Percentiles rank a stretch among this genome's conserved stretches.
Conservation (phyloP, 768 basidiomycete species). For the Sporobolomyces pararoseus region DNA sequence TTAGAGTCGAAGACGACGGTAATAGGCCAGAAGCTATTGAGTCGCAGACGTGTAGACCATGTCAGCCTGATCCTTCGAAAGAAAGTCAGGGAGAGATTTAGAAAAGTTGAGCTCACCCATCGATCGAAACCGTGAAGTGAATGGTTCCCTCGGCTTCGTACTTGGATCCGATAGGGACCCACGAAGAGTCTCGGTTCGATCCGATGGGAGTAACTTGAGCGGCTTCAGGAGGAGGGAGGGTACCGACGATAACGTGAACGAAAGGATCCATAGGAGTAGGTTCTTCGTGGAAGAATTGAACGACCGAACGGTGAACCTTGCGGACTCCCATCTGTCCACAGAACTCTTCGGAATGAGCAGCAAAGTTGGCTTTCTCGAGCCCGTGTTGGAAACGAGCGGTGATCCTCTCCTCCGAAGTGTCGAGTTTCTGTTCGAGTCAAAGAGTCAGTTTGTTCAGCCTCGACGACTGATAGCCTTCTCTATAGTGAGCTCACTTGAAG, state of each 20-base stretch:
- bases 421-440: constrained; percentile 35
- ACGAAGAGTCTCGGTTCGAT: not conserved
- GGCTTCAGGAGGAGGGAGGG: constrained; percentile 23
- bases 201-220: constrained; percentile 17
- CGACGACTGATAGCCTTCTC: not conserved
- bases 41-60: not conserved
- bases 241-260: constrained; percentile 37
- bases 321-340: constrained; percentile 29
- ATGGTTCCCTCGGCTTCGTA: constrained; percentile 28
- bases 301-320: constrained; percentile 38
- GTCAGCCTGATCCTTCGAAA: not conserved
- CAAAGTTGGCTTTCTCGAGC: constrained; percentile 35
- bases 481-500: too few relatives aligned
- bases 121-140: constrained; percentile 31
- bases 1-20: constrained; percentile 40
- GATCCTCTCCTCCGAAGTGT: constrained; percentile 31
- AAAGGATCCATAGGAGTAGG: constrained; percentile 35
- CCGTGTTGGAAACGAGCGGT: constrained; percentile 40
- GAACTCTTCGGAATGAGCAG: constrained; percentile 37
- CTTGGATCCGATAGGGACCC: constrained; percentile 9
- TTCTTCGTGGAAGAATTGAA: constrained; percentile 41
- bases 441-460: too few relatives aligned
- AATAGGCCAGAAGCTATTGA: constrained; percentile 35
- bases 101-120: constrained; percentile 4
- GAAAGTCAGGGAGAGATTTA: not conserved